These are phyloP conservation scores for Porcisia deanei DNA, from an alignment of 208 protist genomes.

Conservation along the genomic window DNA sequence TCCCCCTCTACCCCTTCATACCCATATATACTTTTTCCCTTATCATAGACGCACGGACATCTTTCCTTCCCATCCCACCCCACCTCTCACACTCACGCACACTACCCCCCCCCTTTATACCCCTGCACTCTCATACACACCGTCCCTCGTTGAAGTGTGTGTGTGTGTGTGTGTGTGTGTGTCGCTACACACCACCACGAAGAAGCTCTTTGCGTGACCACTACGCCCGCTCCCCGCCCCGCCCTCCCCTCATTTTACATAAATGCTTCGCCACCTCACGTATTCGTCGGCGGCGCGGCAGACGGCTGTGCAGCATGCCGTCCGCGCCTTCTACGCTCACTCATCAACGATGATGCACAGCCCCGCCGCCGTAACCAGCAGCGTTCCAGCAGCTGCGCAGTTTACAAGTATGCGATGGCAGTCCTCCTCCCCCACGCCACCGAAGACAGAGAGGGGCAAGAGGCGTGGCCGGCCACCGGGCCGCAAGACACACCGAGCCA, in stretches of 20 bases:
- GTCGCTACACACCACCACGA: neutral
- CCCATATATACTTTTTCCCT: constrained; percentile 18
- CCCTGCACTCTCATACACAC: too few species aligned
- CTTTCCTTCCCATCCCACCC: too few species aligned
- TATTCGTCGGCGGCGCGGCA: constrained; percentile 5
- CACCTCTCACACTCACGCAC: too few species aligned
- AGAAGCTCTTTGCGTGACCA: neutral
- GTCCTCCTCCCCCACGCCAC: constrained; percentile 10
- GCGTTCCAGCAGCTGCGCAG: too few species aligned
- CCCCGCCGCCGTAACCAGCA: neutral
- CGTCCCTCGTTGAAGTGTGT: too few species aligned
- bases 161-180: neutral
- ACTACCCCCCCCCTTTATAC: too few species aligned
- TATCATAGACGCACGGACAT: neutral
- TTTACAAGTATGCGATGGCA: constrained; percentile 15
- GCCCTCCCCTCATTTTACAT: neutral
- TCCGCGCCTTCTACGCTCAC: neutral
- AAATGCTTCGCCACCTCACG: constrained; percentile 20
- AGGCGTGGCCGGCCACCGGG: constrained; percentile 22
- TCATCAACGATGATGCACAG: neutral
- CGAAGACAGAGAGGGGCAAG: constrained; percentile 6
- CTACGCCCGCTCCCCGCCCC: neutral
- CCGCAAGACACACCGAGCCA: constrained; percentile 11
- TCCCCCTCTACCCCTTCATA: neutral
- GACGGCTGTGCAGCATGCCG: constrained; percentile 10